These are phyloP conservation scores for Macroventuria anomochaeta DNA, from an alignment of 2,329 filamentous ascomycete species.

Conservation along the genomic window DNA sequence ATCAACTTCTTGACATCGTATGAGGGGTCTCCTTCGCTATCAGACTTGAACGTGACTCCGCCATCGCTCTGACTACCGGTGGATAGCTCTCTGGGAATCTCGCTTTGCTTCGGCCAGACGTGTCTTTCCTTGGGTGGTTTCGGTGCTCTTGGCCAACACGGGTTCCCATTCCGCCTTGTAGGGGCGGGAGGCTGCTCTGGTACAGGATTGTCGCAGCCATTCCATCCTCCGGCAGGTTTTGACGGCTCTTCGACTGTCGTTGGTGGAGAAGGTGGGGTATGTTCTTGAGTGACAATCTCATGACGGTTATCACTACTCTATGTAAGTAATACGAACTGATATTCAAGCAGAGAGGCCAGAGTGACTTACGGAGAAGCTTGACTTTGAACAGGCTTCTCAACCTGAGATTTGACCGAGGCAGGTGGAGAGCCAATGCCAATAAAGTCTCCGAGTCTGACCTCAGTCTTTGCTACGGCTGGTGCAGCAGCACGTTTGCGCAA, in stretches of 20 bases:
- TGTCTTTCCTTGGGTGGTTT: slow-evolving; percentile 17
- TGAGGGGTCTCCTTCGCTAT: slow-evolving; percentile 41
- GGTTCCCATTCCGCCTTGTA: slow-evolving; percentile 19
- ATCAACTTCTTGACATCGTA: slow-evolving; percentile 47
- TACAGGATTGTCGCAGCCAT: slow-evolving; percentile 19
- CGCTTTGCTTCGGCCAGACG: slow-evolving; percentile 38
- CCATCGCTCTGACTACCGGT: slow-evolving; percentile 30
- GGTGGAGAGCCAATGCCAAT: slow-evolving; percentile 4
- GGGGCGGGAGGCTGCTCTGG: not conserved
- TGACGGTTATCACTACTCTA: not conserved
- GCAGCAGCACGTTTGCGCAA: slow-evolving; percentile 23
- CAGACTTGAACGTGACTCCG: slow-evolving; percentile 29
- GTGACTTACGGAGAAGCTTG: not conserved
- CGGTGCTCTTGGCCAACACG: slow-evolving; percentile 19
- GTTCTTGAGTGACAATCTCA: not conserved
- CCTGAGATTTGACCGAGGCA: slow-evolving; percentile 16
- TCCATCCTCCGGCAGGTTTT: not conserved
- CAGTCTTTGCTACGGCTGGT: not conserved
- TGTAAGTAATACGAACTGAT: not conserved
- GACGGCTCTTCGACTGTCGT: not conserved
- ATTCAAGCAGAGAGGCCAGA: too few relatives aligned
- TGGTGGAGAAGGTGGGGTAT: slow-evolving; percentile 9
- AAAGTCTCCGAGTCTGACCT: slow-evolving; percentile 5
- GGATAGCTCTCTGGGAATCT: slow-evolving; percentile 32
- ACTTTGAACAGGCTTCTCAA: not conserved